Conservation (phyloP, 2,329 filamentous ascomycete genomes). For the Aspergillus flavus region DNA sequence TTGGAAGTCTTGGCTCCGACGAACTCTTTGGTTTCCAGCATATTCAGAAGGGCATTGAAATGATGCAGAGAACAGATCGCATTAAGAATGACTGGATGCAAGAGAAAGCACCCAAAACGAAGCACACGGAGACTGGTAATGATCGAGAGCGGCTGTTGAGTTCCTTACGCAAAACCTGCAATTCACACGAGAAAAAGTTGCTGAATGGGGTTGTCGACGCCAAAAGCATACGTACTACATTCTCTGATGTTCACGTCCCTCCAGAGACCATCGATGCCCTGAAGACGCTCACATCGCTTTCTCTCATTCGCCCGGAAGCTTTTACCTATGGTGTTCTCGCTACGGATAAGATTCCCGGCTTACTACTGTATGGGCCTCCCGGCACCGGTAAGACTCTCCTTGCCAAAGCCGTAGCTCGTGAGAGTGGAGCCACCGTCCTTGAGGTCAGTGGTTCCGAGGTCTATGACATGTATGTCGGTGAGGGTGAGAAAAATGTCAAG, state of each 20-base stretch:
- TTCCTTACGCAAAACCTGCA: slow-evolving; percentile 60
- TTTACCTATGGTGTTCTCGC: slow-evolving; percentile 94
- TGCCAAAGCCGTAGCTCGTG: slow-evolving; percentile 66
- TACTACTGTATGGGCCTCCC: slow-evolving; percentile 84
- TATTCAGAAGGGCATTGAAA: slow-evolving; percentile 37
- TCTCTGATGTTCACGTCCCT: slow-evolving; percentile 82
- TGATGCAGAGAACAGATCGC: slow-evolving; percentile 46
- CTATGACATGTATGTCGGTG: slow-evolving; percentile 94
- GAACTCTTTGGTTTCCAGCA: slow-evolving; percentile 44
- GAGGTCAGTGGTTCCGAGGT: slow-evolving; percentile 90
- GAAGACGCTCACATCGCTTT: slow-evolving; percentile 84
- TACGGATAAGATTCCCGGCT: slow-evolving; percentile 85
- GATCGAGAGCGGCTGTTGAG: slow-evolving; percentile 48
- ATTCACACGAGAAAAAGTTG: slow-evolving; percentile 79
- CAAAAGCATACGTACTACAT: slow-evolving; percentile 80
- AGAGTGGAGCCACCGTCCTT: slow-evolving; percentile 69
- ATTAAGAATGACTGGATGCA: slow-evolving; percentile 42
- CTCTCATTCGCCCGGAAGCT: slow-evolving; percentile 85
- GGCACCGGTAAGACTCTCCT: slow-evolving; percentile 66
- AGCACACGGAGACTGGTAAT: slow-evolving; percentile 34
- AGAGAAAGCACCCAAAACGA: slow-evolving; percentile 34
- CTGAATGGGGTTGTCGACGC: slow-evolving; percentile 80
- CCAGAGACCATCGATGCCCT: slow-evolving; percentile 82
- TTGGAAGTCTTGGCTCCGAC: slow-evolving; percentile 51
- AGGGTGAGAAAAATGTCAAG: slow-evolving; percentile 93